These are phyloP conservation scores for Paralagenidium karlingii DNA, from an alignment of 352 stramenopile species.

Conservation along the genomic window DNA sequence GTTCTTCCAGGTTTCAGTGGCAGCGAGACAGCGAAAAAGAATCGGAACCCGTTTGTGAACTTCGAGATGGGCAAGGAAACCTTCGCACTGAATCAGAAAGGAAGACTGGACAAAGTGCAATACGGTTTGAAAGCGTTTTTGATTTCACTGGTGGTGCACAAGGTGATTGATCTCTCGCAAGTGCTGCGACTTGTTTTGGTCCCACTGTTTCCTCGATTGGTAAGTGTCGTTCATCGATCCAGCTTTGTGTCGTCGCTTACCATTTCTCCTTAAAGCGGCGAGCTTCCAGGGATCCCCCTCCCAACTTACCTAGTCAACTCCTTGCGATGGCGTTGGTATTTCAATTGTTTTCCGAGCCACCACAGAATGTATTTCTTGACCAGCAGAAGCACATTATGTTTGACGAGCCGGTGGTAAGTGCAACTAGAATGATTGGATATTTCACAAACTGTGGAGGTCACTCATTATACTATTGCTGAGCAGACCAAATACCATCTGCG, in stretches of 20 bases:
- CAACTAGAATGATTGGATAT: conserved; percentile 1
- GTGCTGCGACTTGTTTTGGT: conserved; percentile 74
- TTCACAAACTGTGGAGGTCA: conserved; percentile 4
- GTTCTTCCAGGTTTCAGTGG: conserved; percentile 71
- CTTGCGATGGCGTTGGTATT: conserved; percentile 77
- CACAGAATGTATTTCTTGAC: conserved; percentile 66
- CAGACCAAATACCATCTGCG: conserved; percentile 80
- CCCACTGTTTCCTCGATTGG: conserved; percentile 64
- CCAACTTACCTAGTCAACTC: conserved; percentile 66
- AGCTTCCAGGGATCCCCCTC: conserved; percentile 52
- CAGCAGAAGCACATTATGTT: conserved; percentile 73
- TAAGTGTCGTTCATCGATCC: conserved; percentile 2
- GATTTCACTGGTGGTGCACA: conserved; percentile 68
- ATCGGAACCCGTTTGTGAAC: conserved; percentile 74
- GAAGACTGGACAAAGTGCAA: conserved; percentile 67
- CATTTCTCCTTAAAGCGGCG: conserved; percentile 23
- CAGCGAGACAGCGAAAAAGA: conserved; percentile 61
- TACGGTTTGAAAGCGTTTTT: conserved; percentile 81
- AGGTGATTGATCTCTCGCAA: conserved; percentile 75
- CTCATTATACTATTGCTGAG: neutral
- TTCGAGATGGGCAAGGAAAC: conserved; percentile 70
- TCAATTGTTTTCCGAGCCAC: conserved; percentile 74
- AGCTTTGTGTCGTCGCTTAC: neutral
- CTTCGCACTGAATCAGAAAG: conserved; percentile 73
- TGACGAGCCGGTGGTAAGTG: conserved; percentile 74